Conservation (phyloP, 345 rosid species). For the Erodium maritimum region DNA sequence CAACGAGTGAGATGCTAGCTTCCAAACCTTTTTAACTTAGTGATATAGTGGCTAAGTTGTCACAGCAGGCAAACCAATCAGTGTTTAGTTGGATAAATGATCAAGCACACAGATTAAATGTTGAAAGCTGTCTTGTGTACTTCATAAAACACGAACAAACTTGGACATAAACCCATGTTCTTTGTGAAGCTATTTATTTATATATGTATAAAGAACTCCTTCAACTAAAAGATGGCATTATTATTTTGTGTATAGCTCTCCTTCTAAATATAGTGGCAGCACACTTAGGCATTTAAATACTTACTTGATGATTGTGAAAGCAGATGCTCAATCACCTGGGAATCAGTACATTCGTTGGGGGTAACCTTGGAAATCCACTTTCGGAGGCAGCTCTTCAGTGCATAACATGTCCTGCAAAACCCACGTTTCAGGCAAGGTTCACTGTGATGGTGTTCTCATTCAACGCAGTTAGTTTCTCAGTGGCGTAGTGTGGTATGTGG, state of each 20-base stretch:
- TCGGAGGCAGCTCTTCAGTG: conserved; percentile 14
- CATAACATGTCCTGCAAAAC: conserved; percentile 5
- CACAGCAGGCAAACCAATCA: not conserved
- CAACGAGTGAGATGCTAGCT: too few relatives aligned
- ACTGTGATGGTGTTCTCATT: conserved; percentile 1
- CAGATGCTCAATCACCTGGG: conserved; percentile 25
- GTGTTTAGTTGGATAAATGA: not conserved
- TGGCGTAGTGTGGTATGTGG: not conserved
- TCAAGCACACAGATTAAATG: not conserved
- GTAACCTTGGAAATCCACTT: conserved; percentile 27
- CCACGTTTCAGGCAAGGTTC: not conserved
- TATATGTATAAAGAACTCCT: too few relatives aligned
- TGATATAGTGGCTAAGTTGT: not conserved
- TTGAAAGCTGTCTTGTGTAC: not conserved
- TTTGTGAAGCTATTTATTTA: too few relatives aligned
- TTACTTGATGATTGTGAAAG: conserved; percentile 1
- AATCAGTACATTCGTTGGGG: conserved; percentile 20
- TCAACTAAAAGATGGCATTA: not conserved
- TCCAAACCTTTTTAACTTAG: too few relatives aligned
- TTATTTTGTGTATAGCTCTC: not conserved
- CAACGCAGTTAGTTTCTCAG: not conserved
- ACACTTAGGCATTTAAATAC: not conserved
- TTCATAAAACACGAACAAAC: not conserved
- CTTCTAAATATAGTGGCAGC: too few relatives aligned
- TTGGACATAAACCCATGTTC: not conserved